Conservation (phyloP, 805 yeast genomes). For the Lipomyces spencermartinsiae region DNA sequence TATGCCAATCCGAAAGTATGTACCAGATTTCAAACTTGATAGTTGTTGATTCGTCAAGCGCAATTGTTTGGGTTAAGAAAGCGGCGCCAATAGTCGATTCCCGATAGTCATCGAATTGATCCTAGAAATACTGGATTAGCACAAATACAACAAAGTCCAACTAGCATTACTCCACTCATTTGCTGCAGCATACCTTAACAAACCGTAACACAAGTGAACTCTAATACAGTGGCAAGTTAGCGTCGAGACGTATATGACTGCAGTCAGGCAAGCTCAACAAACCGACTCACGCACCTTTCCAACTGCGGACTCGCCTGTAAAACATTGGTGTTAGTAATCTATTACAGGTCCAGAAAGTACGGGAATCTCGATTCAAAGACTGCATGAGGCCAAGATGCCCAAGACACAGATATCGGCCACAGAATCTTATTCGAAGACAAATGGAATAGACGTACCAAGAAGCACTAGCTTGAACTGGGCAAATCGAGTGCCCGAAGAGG, state of each 20-base stretch:
- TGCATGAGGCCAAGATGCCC: neutral
- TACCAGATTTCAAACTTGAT: slow-evolving; percentile 58
- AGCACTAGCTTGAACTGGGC: slow-evolving; percentile 73
- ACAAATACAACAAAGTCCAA: neutral
- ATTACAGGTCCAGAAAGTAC: neutral
- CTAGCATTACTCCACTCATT: neutral
- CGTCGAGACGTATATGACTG: neutral
- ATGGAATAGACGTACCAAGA: slow-evolving; percentile 53
- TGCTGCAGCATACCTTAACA: slow-evolving; percentile 51
- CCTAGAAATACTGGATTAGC: slow-evolving; percentile 33
- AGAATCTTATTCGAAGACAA: neutral
- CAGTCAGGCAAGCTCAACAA: neutral
- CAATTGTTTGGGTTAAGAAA: slow-evolving; percentile 80
- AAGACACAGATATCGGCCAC: neutral
- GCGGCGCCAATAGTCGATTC: slow-evolving; percentile 99
- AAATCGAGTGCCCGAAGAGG: slow-evolving; percentile 47
- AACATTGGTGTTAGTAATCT: slow-evolving; percentile 14
- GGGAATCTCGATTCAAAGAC: neutral
- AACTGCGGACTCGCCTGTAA: slow-evolving; percentile 73
- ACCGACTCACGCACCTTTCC: slow-evolving; percentile 57
- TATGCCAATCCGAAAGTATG: slow-evolving; percentile 9
- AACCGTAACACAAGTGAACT: slow-evolving; percentile 82
- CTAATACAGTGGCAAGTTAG: slow-evolving; percentile 49
- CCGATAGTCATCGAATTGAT: slow-evolving; percentile 73
- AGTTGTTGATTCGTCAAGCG: slow-evolving; percentile 52